Base-by-base conservation (phyloP, 2,329 filamentous ascomycete species). In the Hypoxylon sp. region DNA sequence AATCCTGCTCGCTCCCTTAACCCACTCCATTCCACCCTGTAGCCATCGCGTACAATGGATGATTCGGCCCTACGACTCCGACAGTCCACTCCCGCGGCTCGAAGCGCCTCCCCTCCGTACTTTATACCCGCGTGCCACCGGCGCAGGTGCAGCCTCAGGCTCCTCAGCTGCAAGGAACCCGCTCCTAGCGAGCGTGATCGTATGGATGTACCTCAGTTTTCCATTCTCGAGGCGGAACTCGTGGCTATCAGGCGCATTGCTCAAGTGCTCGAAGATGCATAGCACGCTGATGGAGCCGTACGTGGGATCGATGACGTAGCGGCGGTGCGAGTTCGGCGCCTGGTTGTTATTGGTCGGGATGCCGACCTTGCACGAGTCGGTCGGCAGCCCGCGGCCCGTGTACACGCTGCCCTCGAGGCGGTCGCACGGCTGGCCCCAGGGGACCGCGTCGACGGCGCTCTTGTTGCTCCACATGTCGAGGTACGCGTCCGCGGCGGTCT, bases 371-470 rank as follows among this genome's bases (percentile, higher is more conserved):
- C 76, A 78, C 4, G 71, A 74, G 51, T 75, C 75, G 27, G 71
- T 73, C 17, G 73, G 69, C 8, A 65, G 52, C 19, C 74, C 75
- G 2, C 53, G 62, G 13, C 75, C 75, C 3, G 74, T 77, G 65
- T 75, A 77, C 15, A 60, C 75, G 37, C 65, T 70, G 31, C 75
- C 75, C 54, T 77, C 75, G 32, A 76, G 75, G 5, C 79, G 74
- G n/a, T 64, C 73, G 70, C 79, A 81, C 0, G 78, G 79, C 27
- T 75, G 76, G 39, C 77, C 79, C 77, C 78, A 81, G 0, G 79
- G 78, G 8, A 81, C 76, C 1, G 74, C 69, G 27, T 72, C 71
- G 19, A 70, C 54, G 0, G 77, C 76, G 47, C 68, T 77, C 61
- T 67, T 70, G 73, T 78, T 76, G 60, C 59, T 75, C 76, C 79